Evolutionary conservation across 345 rosid genomes (phyloP).

Genomic region (Populus nigra): DNA sequence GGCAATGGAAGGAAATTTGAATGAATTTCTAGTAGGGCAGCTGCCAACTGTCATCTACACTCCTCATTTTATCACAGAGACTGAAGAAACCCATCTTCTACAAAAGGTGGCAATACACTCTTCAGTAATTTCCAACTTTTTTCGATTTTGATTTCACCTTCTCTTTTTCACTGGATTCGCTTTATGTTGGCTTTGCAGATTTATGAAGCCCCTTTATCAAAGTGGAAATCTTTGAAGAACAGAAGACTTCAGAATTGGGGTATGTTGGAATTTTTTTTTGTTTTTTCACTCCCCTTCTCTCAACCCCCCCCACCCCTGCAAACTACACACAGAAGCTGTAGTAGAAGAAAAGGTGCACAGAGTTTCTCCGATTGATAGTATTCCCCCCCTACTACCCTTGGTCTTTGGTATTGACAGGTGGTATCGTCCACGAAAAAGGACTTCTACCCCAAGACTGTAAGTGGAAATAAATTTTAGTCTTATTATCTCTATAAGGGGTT

Average conservation of each 20-base stretch:
- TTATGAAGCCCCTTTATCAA: constrained; percentile 61
- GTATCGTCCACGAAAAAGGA: constrained; percentile 95
- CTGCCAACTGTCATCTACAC: constrained; percentile 62
- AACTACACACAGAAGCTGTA: neutral
- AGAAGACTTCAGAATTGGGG: constrained; percentile 95
- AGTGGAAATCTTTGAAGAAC: constrained; percentile 84
- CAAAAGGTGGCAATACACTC: constrained; percentile 35
- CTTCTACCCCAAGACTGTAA: constrained; percentile 84
- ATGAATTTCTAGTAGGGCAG: constrained; percentile 50
- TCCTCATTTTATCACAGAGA: constrained; percentile 57
- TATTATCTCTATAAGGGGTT: neutral
- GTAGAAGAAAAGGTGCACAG: neutral
- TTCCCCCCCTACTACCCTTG: too few relatives aligned
- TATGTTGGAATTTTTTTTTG: constrained; percentile 15
- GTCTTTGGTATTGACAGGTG: constrained; percentile 54
- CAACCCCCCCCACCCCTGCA: neutral
- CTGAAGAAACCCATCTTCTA: constrained; percentile 57
- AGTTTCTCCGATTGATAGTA: neutral
- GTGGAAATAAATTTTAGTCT: constrained; percentile 19
- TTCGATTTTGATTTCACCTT: neutral
- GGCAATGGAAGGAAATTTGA: constrained; percentile 29
- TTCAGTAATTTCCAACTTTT: neutral
- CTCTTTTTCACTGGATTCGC: neutral
- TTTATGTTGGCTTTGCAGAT: constrained; percentile 34
- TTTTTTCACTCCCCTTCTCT: neutral